Conservation (phyloP, 495 filamentous ascomycete genomes). For the Darksidea phi region DNA sequence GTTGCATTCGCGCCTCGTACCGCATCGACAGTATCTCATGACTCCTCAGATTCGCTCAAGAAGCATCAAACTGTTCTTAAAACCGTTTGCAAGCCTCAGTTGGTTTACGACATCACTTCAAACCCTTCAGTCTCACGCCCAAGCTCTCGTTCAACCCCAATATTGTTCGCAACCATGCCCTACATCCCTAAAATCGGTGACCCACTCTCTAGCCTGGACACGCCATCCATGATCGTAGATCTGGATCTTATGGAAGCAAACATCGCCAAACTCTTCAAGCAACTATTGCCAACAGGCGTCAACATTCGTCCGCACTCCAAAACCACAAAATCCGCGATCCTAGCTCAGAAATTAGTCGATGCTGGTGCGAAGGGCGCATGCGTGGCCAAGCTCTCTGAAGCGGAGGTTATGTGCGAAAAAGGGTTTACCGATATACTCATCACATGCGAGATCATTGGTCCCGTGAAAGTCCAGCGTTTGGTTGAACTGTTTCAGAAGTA, state of each 20-base stretch:
- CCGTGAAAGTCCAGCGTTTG: constrained; percentile 37
- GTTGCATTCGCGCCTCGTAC: no score
- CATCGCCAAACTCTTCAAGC: constrained; percentile 36
- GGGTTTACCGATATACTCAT: constrained; percentile 43
- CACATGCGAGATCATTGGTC: constrained; percentile 42
- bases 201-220: constrained; percentile 39
- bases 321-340: constrained; percentile 40
- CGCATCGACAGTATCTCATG: no score
- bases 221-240: constrained; percentile 44
- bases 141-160: background rate
- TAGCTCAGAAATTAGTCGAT: constrained; percentile 34
- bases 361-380: constrained; percentile 42
- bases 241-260: constrained; percentile 42
- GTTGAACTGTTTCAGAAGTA: constrained; percentile 35
- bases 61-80: no score
- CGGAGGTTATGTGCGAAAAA: constrained; percentile 36
- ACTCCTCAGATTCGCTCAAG: no score
- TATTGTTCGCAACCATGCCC: constrained; percentile 10
- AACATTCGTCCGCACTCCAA: constrained; percentile 42
- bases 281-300: constrained; percentile 36
- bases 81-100: no score
- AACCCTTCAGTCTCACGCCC: no score
- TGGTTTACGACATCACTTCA: no score
- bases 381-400: constrained; percentile 44
- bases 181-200: constrained; percentile 40